A percentile compares a stretch with the other conserved stretches of the same genome.
Evolutionary conservation across 352 stramenopile genomes (phyloP).

Genomic region (Globisporangium middletonii): DNA sequence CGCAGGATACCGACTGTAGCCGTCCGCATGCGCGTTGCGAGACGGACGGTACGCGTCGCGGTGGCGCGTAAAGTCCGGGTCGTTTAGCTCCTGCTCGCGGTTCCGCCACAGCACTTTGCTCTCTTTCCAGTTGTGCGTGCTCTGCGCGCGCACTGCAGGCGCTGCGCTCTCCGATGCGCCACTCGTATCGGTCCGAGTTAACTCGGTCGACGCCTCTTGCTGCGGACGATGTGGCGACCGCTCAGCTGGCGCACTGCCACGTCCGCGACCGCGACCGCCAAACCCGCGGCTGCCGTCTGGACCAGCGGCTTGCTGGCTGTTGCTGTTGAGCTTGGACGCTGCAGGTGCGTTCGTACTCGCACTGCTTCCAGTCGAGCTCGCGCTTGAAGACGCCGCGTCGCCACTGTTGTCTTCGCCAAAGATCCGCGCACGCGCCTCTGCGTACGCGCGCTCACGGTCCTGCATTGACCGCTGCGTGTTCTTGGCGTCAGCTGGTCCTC

Average conservation of each 20-base stretch:
- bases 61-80: constrained; percentile 89
- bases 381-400: constrained; percentile 1
- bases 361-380: constrained; percentile 3
- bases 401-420: constrained; percentile 72
- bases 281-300: constrained; percentile 54
- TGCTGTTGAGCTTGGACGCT: constrained; percentile 10
- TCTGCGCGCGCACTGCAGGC: constrained; percentile 4
- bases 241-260: not conserved
- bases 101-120: constrained; percentile 93
- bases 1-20: constrained; percentile 24
- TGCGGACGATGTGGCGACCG: constrained; percentile 1
- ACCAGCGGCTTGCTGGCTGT: constrained; percentile 41
- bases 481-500: constrained; percentile 25
- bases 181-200: not conserved
- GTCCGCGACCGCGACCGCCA: constrained; percentile 11
- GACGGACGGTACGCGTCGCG: constrained; percentile 57
- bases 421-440: constrained; percentile 92
- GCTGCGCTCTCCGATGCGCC: not conserved
- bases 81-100: constrained; percentile 91
- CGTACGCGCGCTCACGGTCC: constrained; percentile 92
- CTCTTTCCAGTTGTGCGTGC: constrained; percentile 75
- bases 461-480: constrained; percentile 69
- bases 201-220: not conserved
- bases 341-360: constrained; percentile 3
- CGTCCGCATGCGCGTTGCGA: constrained; percentile 9